These are phyloP conservation scores for Talaromyces trachyspermus DNA, from an alignment of 495 filamentous ascomycete species.

Conservation along the genomic window DNA sequence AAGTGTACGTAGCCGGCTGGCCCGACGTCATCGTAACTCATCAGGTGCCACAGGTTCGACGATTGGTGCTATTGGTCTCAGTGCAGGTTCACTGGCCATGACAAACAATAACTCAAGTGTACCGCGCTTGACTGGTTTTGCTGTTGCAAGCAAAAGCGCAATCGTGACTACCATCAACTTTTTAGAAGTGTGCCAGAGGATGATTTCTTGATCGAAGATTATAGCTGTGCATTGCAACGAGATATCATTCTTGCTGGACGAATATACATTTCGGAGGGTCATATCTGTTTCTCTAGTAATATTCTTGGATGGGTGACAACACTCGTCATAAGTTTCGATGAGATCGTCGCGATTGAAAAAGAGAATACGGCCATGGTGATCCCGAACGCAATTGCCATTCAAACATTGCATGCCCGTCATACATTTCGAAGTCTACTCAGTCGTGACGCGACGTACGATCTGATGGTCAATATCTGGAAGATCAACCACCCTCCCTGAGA, in stretches of 20 bases:
- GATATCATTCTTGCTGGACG: slow-evolving; percentile 94
- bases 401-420: slow-evolving; percentile 89
- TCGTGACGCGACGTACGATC: slow-evolving; percentile 91
- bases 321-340: slow-evolving; percentile 94
- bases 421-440: slow-evolving; percentile 92
- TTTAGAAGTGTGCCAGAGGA: slow-evolving; percentile 97
- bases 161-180: slow-evolving; percentile 85
- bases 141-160: slow-evolving; percentile 94
- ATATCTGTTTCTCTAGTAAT: slow-evolving; percentile 98
- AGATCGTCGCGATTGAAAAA: slow-evolving; percentile 94
- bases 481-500: slow-evolving; percentile 85
- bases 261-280: slow-evolving; percentile 92
- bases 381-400: slow-evolving; percentile 94
- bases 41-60: slow-evolving; percentile 72
- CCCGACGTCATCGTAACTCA: slow-evolving; percentile 71
- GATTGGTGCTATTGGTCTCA: slow-evolving; percentile 62
- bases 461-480: slow-evolving; percentile 97
- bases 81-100: slow-evolving; percentile 56
- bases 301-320: slow-evolving; percentile 98
- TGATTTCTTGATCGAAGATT: slow-evolving; percentile 97
- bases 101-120: slow-evolving; percentile 49
- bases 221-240: slow-evolving; percentile 89
- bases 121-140: slow-evolving; percentile 85
- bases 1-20: slow-evolving; percentile 76
- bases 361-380: slow-evolving; percentile 93